phyloP scores from a whole-genome alignment of 2,329 filamentous ascomycete genomes.

The Colletotrichum tofieldiae region DNA sequence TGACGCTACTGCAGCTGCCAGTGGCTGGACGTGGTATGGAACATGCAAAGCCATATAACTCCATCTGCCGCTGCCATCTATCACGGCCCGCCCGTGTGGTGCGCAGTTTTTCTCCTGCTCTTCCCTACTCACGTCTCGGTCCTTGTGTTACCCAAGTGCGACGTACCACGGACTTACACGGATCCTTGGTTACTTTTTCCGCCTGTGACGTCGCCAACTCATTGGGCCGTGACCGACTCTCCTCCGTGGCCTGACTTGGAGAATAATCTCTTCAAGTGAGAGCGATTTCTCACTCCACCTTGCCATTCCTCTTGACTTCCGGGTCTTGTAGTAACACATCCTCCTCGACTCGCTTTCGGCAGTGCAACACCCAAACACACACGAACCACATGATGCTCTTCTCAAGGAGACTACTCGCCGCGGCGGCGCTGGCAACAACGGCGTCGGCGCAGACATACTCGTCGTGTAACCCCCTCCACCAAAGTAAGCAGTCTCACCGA shows the following conservation, averaged over 20 bases:
- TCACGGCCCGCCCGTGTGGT: slow-evolving; percentile 17
- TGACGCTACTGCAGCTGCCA: slow-evolving; percentile 43
- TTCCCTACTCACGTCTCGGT: slow-evolving; percentile 3
- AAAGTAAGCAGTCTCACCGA: slow-evolving; percentile 48
- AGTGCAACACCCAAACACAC: slow-evolving; percentile 1
- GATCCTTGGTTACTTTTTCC: slow-evolving; percentile 28
- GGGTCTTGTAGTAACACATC: not conserved
- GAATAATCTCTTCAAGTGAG: slow-evolving; percentile 30
- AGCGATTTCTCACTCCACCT: not conserved
- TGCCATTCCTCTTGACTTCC: not conserved
- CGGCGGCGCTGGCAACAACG: slow-evolving; percentile 46
- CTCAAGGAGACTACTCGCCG: slow-evolving; percentile 39
- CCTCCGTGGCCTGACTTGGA: slow-evolving; percentile 7
- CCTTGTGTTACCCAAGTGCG: slow-evolving; percentile 17
- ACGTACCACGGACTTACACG: slow-evolving; percentile 40
- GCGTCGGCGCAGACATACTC: slow-evolving; percentile 59
- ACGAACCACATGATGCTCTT: slow-evolving; percentile 36
- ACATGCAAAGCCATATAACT: slow-evolving; percentile 37
- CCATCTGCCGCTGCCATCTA: slow-evolving; percentile 24
- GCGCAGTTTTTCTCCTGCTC: slow-evolving; percentile 13
- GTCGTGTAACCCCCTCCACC: slow-evolving; percentile 56
- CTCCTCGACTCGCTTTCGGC: not conserved
- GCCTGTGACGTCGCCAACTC: slow-evolving; percentile 38
- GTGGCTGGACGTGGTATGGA: slow-evolving; percentile 37
- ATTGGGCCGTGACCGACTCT: slow-evolving; percentile 18